Evolutionary conservation across 768 basidiomycete species (phyloP), one percentile per base, ranked within the genome.

Genomic region (Tulasnella calospora): DNA sequence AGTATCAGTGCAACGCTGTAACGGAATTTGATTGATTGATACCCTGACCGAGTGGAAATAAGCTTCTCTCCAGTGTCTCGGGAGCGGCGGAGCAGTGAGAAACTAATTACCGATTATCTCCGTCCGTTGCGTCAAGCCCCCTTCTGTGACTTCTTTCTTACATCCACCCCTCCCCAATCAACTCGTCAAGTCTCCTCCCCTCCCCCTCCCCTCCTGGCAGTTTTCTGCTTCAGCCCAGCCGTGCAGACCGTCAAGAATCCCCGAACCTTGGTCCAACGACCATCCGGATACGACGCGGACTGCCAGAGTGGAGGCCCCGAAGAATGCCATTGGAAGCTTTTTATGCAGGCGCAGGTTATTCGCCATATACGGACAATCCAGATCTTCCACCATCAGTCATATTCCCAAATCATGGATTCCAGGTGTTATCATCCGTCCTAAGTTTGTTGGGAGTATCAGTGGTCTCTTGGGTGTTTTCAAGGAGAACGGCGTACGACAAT

Each of bases 401-500:
- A 17, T 78, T 78, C 33, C 77, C 77, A 2, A 71, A 41, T n/a
- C 77, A 78, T 27, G 77, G 71, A 36, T 78, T 7, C 41, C 77
- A 78, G 41, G 38, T 33, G 15, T n/a, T 71, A 19, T 35, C 30
- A 15, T 35, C 41, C 70, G 13, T 72, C 27, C 15, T 78, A 3
- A 78, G 35, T 51, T 33, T 78, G 12, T 40, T 71, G 41, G 84
- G 84, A 21, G 82, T 83, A 3, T 84, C 84, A 33, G 76, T 82
- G 5, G 67, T 85, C 38, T 71, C 86, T 1, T 86, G 84, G 78
- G 86, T 85, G 76, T 81, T 88, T n/a, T 85, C 87, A 15, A 85
- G 86, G 38, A 82, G 87, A 73, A 77, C 87, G 23, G 81, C 82
- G 46, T 76, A 82, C 47, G 83, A 85, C 44, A 81, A 83, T 30